phyloP scores from a whole-genome alignment of 2,329 filamentous ascomycete species.

The Botryotinia convoluta region DNA sequence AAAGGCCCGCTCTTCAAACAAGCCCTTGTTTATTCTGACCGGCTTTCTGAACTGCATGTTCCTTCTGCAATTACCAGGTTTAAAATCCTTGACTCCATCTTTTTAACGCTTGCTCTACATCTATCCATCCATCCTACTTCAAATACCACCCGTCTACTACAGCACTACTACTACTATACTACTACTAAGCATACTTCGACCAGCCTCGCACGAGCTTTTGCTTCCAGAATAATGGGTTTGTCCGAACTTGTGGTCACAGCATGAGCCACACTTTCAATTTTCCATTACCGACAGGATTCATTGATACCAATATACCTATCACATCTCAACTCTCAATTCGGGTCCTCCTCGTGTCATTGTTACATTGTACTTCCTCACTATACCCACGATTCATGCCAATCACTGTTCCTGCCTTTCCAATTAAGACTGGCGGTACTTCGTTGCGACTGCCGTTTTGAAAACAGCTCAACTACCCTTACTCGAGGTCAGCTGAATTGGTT shows the following conservation, averaged over 20 bases:
- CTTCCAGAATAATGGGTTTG: constrained; percentile 38
- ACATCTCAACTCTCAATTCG: constrained; percentile 23
- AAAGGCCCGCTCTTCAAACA: constrained; percentile 28
- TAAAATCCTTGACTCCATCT: constrained; percentile 28
- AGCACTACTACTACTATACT: background rate
- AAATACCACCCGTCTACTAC: constrained; percentile 26
- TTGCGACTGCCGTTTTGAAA: constrained; percentile 31
- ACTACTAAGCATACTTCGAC: constrained; percentile 23
- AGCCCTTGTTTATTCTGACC: constrained; percentile 24
- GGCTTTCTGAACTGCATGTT: constrained; percentile 23
- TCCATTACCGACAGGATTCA: constrained; percentile 30
- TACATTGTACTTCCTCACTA: constrained; percentile 24
- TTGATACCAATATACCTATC: constrained; percentile 27
- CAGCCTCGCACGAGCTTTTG: constrained; percentile 33
- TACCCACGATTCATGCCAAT: constrained; percentile 19
- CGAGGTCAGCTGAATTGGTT: constrained; percentile 30
- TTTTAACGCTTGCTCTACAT: constrained; percentile 26
- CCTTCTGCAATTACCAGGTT: constrained; percentile 32
- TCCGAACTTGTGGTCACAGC: constrained; percentile 33
- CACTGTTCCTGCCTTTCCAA: constrained; percentile 25
- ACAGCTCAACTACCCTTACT: constrained; percentile 22
- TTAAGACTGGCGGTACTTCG: constrained; percentile 32
- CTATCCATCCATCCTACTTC: constrained; percentile 6
- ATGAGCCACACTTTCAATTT: constrained; percentile 35
- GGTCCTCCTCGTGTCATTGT: constrained; percentile 24